A percentile compares a stretch with the other conserved stretches of the same genome.
Conservation (phyloP, 225 moss, liverwort and hornwort genomes). For the Marchantia polymorpha region DNA sequence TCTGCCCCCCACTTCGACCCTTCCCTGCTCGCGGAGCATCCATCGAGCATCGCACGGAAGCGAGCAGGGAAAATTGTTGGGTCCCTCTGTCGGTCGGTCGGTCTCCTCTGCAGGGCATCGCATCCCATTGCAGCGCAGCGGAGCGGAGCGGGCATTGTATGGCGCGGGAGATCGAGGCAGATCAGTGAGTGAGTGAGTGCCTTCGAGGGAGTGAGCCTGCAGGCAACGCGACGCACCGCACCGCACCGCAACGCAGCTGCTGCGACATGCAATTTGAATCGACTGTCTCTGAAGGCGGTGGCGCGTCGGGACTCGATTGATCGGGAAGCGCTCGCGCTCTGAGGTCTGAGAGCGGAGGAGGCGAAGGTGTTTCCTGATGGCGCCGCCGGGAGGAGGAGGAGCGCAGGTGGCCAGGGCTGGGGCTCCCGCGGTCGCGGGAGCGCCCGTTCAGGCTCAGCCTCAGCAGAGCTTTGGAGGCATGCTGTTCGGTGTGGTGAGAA, state of each 20-base stretch:
- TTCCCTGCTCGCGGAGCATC: too few species aligned
- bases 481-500: slow-evolving; percentile 65
- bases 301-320: neutral
- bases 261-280: slow-evolving; percentile 1
- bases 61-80: too few species aligned
- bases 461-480: slow-evolving; percentile 52
- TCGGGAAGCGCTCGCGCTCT: neutral
- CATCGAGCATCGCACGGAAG: too few species aligned
- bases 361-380: slow-evolving; percentile 40
- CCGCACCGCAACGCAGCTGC: too few species aligned
- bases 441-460: slow-evolving; percentile 38
- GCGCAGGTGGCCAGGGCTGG: slow-evolving; percentile 55
- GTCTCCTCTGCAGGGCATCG: neutral
- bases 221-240: too few species aligned
- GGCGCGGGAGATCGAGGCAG: neutral
- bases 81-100: neutral
- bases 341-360: neutral
- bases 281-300: neutral
- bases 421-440: slow-evolving; percentile 30
- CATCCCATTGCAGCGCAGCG: too few species aligned
- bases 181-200: neutral
- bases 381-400: slow-evolving; percentile 62
- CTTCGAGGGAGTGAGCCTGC: neutral
- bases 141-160: too few species aligned
- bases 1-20: neutral